Conservation (phyloP, 768 basidiomycete genomes). For the Rhizopogon vinicolor region DNA sequence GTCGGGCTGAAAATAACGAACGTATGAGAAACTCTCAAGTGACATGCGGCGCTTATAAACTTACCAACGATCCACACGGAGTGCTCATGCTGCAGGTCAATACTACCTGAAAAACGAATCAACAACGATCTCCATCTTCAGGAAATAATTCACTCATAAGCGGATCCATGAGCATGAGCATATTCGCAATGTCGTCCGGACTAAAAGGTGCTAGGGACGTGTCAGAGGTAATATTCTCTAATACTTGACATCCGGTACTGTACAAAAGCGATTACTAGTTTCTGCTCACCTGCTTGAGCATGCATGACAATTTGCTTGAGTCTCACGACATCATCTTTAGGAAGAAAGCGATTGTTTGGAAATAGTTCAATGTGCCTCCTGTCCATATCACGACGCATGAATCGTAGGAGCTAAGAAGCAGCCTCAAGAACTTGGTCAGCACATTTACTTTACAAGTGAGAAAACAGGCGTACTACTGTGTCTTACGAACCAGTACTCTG, state of each 20-base stretch:
- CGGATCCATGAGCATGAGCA: conserved; percentile 24
- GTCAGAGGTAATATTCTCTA: conserved; percentile 35
- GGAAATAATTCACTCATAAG: conserved; percentile 29
- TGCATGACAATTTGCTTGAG: conserved; percentile 2
- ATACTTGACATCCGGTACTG: too few relatives aligned
- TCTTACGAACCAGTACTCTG: conserved; percentile 20
- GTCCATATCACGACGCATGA: neutral
- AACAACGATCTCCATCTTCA: neutral
- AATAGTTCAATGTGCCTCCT: conserved; percentile 1
- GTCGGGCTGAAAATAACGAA: conserved; percentile 23
- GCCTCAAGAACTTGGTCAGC: neutral
- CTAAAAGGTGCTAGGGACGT: conserved; percentile 34
- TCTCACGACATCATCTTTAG: neutral
- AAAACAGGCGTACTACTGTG: neutral
- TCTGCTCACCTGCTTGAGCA: conserved; percentile 3
- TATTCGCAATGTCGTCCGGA: conserved; percentile 29
- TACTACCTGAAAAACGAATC: neutral
- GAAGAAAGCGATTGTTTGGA: conserved; percentile 16
- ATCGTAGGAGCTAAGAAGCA: too few relatives aligned
- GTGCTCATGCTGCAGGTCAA: neutral
- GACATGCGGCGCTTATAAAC: neutral
- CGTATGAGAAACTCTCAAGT: neutral
- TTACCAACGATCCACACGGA: conserved; percentile 1
- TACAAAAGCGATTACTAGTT: neutral
- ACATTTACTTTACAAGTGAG: neutral